Conservation (phyloP, 768 basidiomycete species). For the Boletus barrowsii region DNA sequence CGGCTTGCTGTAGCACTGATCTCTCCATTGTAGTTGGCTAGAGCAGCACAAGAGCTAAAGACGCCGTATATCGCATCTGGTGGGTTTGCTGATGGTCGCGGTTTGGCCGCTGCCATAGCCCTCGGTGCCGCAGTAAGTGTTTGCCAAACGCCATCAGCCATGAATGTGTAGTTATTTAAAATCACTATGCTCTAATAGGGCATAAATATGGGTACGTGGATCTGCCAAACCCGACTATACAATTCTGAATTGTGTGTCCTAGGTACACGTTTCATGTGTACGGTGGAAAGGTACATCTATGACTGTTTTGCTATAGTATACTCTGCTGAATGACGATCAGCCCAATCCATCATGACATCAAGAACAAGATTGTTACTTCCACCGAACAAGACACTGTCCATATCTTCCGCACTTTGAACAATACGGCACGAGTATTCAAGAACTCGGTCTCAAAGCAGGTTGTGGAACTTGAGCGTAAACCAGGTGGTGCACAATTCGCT, state of each 20-base stretch:
- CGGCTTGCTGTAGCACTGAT: neutral
- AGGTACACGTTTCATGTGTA: conserved; percentile 90
- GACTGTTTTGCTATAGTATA: neutral
- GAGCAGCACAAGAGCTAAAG: conserved; percentile 79
- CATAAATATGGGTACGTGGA: conserved; percentile 67
- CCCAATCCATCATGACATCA: conserved; percentile 86
- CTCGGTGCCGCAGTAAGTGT: conserved; percentile 72
- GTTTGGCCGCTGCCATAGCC: conserved; percentile 76
- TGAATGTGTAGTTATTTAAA: neutral
- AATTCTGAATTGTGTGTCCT: too few species aligned
- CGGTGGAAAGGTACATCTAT: conserved; percentile 63
- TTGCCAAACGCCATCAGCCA: neutral
- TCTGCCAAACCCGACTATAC: neutral
- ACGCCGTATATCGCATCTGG: conserved; percentile 90
- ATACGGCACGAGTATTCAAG: conserved; percentile 84
- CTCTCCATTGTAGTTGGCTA: conserved; percentile 57
- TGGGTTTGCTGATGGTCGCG: conserved; percentile 84
- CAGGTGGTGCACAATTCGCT: conserved; percentile 85
- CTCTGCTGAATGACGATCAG: conserved; percentile 34
- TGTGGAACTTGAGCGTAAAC: conserved; percentile 73
- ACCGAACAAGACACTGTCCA: conserved; percentile 83
- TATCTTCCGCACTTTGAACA: conserved; percentile 84
- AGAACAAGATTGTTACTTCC: conserved; percentile 81
- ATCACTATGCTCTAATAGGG: conserved; percentile 46
- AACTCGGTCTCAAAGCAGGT: conserved; percentile 84